Percentiles rank a stretch among this genome's conserved stretches.
Conservation (phyloP, 805 yeast species). For the Monosporozyma servazzii region DNA sequence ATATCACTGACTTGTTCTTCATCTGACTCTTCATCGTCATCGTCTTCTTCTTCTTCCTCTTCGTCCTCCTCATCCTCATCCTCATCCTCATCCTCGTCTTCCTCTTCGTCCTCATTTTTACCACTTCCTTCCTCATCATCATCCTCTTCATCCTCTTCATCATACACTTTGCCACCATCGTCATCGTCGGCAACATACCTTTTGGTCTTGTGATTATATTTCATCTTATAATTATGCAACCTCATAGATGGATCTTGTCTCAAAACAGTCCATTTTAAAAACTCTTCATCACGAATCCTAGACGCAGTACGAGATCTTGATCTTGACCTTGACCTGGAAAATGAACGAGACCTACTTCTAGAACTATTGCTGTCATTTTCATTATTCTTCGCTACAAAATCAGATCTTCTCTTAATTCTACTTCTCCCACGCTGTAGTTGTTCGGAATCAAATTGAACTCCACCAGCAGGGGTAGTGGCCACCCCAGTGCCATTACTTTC, state of each 20-base stretch:
- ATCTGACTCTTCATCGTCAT: constrained; percentile 31
- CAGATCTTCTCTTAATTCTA: constrained; percentile 17
- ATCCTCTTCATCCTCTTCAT: constrained; percentile 4
- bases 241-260: constrained; percentile 70
- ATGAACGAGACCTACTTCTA: constrained; percentile 9
- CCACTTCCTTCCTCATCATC: constrained; percentile 11
- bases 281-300: constrained; percentile 29
- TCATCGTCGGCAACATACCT: constrained; percentile 11
- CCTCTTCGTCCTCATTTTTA: constrained; percentile 10
- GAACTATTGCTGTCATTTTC: constrained; percentile 1
- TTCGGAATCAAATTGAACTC: constrained; percentile 24
- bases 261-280: constrained; percentile 55
- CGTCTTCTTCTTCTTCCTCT: constrained; percentile 40
- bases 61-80: constrained; percentile 12
- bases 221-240: constrained; percentile 25
- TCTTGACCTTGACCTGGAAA: constrained; percentile 7
- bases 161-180: background rate
- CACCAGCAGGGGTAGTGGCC: background rate
- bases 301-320: constrained; percentile 24
- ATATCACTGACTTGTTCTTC: constrained; percentile 34
- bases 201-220: constrained; percentile 5
- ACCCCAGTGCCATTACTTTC: background rate
- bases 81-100: background rate
- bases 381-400: constrained; percentile 1
- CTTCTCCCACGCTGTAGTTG: constrained; percentile 24